These are phyloP conservation scores for Paracorniculantispora psalliotae DNA, from an alignment of 2,329 filamentous ascomycete species.

Conservation along the genomic window DNA sequence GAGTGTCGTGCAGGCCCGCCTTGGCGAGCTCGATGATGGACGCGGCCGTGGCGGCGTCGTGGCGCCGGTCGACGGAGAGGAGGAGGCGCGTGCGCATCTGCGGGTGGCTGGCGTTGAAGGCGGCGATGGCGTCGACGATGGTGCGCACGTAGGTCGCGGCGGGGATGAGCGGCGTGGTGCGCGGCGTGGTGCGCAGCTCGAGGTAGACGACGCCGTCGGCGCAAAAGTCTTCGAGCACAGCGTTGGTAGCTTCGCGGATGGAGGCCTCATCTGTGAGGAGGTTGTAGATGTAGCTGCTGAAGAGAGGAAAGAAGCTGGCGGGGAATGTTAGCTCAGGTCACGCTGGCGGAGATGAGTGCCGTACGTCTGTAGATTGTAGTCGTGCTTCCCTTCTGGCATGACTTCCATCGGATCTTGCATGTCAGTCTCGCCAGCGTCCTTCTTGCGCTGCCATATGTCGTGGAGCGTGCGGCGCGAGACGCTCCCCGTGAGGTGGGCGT, in stretches of 20 bases:
- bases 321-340: not conserved
- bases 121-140: slow-evolving; percentile 59
- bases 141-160: slow-evolving; percentile 60
- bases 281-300: slow-evolving; percentile 74
- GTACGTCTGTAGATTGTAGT: slow-evolving; percentile 66
- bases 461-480: slow-evolving; percentile 69
- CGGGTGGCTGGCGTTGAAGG: slow-evolving; percentile 34
- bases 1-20: slow-evolving; percentile 45
- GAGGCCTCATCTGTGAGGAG: slow-evolving; percentile 61
- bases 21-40: slow-evolving; percentile 60
- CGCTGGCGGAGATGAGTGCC: slow-evolving; percentile 20
- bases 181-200: slow-evolving; percentile 75
- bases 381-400: slow-evolving; percentile 66
- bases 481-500: slow-evolving; percentile 76
- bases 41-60: slow-evolving; percentile 53
- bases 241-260: slow-evolving; percentile 56
- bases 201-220: slow-evolving; percentile 70
- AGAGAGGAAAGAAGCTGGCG: slow-evolving; percentile 69
- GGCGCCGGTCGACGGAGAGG: slow-evolving; percentile 67
- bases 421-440: slow-evolving; percentile 43
- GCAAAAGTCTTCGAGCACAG: slow-evolving; percentile 62
- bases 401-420: slow-evolving; percentile 64
- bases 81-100: slow-evolving; percentile 61
- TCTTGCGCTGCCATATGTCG: slow-evolving; percentile 64
- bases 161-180: slow-evolving; percentile 54